Base-by-base conservation (phyloP, 345 rosid species). In the Trapa incisa region DNA sequence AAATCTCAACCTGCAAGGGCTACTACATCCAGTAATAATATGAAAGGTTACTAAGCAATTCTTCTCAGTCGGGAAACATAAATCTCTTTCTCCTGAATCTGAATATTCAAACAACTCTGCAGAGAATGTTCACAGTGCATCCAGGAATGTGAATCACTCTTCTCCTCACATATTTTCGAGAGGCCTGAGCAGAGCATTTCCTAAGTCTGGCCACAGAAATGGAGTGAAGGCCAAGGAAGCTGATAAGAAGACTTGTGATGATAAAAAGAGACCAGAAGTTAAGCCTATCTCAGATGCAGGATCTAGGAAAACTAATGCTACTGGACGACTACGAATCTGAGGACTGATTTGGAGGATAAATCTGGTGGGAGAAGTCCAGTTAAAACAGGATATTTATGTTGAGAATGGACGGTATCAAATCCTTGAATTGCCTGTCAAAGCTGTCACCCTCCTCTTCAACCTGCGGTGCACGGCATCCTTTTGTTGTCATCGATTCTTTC, bases 1-100 rank as follows among this genome's bases (percentile, higher is more conserved):
- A 87, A 84, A 75, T 70, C 73, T 73, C 92, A 84, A 71, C 72
- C 86, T 45, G 65, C 71, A 65, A 80, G 80, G 71, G 66, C 75
- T 67, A 62, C 67, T 50, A 64, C 65, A 29, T 70, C 75, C 2
- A 42, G 67, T 41, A 67, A 67, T 29, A 73, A 74, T 64, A 37
- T 74, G 68, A 84, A 76, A 76, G 48, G 71, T 72, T 68, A 57
- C 61, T 61, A 80, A 74, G 75, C 80, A 69, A 64, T 65, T 57
- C 35, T 22, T 22, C 29, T 61, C 41, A 7, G 69, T 58, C 42
- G 39, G 22, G 43, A 75, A 78, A 67, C 63, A 57, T 48, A 81
- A 72, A 72, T 76, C 74, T 47, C 70, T 80, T 73, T 66, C 77
- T 62, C 68, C 38, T 67, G 81, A 75, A 72, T 71, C 87, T 22